Percentiles rank a stretch among this genome's conserved stretches.
Conservation (phyloP, 2,329 filamentous ascomycete genomes). For the Fusarium foetens region DNA sequence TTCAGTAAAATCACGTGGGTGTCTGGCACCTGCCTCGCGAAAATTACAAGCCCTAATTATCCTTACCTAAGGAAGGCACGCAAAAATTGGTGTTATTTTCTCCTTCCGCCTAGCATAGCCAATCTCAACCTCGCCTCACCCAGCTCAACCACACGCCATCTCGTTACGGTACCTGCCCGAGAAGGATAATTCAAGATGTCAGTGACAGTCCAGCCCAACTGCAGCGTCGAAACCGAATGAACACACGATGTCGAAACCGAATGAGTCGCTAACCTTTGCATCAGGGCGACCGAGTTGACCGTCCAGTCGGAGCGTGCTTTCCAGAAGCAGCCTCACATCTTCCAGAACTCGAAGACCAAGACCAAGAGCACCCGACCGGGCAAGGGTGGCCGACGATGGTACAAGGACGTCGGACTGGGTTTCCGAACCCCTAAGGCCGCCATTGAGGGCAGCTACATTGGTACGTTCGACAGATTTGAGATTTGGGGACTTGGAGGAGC, state of each 20-base stretch:
- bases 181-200: constrained; percentile 58
- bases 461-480: constrained; percentile 69
- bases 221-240: constrained; percentile 21
- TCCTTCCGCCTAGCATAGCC: constrained; percentile 48
- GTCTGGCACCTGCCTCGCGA: constrained; percentile 38
- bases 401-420: constrained; percentile 99
- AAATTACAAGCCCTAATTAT: constrained; percentile 40
- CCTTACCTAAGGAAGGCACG: constrained; percentile 8
- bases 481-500: constrained; percentile 10
- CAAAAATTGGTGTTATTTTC: constrained; percentile 37
- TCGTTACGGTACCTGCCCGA: constrained; percentile 53
- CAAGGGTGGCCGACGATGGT: constrained; percentile 93
- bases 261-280: constrained; percentile 52
- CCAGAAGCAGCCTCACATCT: constrained; percentile 99
- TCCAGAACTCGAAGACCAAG: constrained; percentile 97
- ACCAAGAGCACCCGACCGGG: constrained; percentile 84
- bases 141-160: constrained; percentile 52
- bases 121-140: constrained; percentile 49
- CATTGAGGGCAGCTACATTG: constrained; percentile 99
- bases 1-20: constrained; percentile 43
- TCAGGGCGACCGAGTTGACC: constrained; percentile 97
- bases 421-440: constrained; percentile 99
- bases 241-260: constrained; percentile 34
- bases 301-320: constrained; percentile 99
- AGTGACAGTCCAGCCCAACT: constrained; percentile 40